phyloP scores from a whole-genome alignment of 108 stramenopile genomes.

The Cyclotella atomus region DNA sequence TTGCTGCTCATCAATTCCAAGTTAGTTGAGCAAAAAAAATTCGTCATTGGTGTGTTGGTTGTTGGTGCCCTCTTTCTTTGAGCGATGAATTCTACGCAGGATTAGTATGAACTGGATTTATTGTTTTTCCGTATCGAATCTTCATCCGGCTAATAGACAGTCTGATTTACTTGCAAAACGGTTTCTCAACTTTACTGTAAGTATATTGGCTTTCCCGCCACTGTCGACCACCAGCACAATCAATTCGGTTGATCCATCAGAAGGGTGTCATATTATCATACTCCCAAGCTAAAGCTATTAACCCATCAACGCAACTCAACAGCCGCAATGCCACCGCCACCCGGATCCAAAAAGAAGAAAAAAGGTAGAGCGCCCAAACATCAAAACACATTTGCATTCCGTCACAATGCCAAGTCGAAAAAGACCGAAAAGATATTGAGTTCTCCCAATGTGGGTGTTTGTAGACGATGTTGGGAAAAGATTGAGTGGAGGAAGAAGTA shows the following conservation, averaged over 20 bases:
- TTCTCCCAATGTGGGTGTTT: constrained; percentile 89
- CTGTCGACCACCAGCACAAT: background rate
- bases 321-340: constrained; percentile 43
- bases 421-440: constrained; percentile 87
- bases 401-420: constrained; percentile 95
- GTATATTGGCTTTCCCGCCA: background rate
- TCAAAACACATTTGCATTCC: constrained; percentile 93
- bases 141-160: no score
- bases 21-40: no score
- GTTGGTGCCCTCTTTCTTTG: no score
- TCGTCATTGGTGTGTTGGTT: no score
- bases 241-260: no score
- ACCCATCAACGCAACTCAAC: background rate
- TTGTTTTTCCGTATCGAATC: no score
- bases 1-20: background rate
- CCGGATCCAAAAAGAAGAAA: constrained; percentile 65
- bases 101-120: no score
- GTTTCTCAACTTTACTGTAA: no score
- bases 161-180: no score
- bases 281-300: no score
- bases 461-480: constrained; percentile 91
- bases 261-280: no score
- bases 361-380: constrained; percentile 86
- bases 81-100: no score
- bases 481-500: constrained; percentile 94